Base-by-base conservation (phyloP, 2,329 filamentous ascomycete genomes). In the Ophiostoma ulmi region DNA sequence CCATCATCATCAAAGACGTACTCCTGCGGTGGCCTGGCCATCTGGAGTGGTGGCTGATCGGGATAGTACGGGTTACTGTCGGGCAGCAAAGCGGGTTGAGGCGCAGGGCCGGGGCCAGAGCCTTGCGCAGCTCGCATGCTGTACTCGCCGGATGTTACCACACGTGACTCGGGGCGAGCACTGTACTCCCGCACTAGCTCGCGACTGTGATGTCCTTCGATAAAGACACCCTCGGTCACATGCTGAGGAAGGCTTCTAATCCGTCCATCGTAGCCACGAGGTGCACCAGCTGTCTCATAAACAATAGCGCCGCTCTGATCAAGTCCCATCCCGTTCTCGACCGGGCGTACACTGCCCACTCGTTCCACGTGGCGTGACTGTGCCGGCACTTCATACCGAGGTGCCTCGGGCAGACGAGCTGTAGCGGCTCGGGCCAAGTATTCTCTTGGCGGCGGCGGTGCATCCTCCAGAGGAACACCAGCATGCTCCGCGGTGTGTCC, bases 391-490 rank as follows among this genome's bases (percentile, higher is more conserved):
- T 77, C 77, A 67, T 77, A 78, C 17, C 74, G 74, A 36, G 78
- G 72, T 3, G 78, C 70, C 36, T 76, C 75, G n/a, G 80, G 80
- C 13, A 86, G 86, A 44, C 85, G 83, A 44, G 85, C 83, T 74
- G 85, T 89, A 8, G 85, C 77, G 41, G 87, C 81, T 71, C 88
- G 81, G 61, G 84, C 75, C 61, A 85, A 76, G 73, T 87, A 87
- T 20, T 65, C 63, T 71, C 88, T 86, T 48, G 84, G 81, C 3
- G 84, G 80, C 7, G 84, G 81, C 3, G 84, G 80, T 7, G 81
- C 78, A 66, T 39, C 70, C 17, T 72, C 70, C 10, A 63, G 64
- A 11, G 64, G 35, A n/a, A 39, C 26, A 14, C 44, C 61, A 22
- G 31, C 8, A 65, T 65, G 63, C 13, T 39, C 63, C 31, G 55